A percentile compares a stretch with the other conserved stretches of the same genome.
Conservation (phyloP, 1,139 yeast species). For the Schizosaccharomyces versatilis region DNA sequence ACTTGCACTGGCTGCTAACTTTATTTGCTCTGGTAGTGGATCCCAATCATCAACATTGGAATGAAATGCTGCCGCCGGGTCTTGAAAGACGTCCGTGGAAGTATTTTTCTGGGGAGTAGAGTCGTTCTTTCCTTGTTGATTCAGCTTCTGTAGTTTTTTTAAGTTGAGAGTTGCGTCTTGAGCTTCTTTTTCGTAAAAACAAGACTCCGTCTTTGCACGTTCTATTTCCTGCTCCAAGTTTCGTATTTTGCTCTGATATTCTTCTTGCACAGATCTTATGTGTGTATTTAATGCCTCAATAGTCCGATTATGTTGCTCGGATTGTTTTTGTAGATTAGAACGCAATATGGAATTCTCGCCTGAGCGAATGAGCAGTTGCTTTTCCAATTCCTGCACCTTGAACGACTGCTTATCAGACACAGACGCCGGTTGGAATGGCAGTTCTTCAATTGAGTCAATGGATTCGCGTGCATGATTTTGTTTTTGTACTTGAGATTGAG, state of each 20-base stretch:
- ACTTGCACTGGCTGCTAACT: too few relatives aligned
- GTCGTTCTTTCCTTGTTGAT: too few relatives aligned
- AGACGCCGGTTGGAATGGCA: too few relatives aligned
- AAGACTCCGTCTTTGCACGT: not conserved
- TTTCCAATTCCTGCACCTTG: not conserved
- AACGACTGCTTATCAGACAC: too few relatives aligned
- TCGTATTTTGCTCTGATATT: not conserved
- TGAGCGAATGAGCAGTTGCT: not conserved
- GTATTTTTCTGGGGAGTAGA: too few relatives aligned
- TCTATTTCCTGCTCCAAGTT: not conserved
- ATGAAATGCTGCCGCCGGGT: too few relatives aligned
- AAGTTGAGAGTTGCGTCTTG: not conserved
- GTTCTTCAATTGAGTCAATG: too few relatives aligned
- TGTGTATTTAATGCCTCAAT: not conserved
- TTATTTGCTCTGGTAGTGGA: too few relatives aligned
- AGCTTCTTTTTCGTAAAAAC: not conserved
- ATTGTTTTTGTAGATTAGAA: not conserved
- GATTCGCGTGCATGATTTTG: not conserved
- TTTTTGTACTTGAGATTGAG: not conserved
- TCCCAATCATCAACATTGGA: too few relatives aligned
- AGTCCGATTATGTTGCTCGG: not conserved
- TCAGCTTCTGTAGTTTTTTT: not conserved
- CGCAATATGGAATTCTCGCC: not conserved
- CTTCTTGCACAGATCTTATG: not conserved
- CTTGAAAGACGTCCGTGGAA: too few relatives aligned